Conservation (phyloP, 2,329 filamentous ascomycete species). For the Trichophyton rubrum region DNA sequence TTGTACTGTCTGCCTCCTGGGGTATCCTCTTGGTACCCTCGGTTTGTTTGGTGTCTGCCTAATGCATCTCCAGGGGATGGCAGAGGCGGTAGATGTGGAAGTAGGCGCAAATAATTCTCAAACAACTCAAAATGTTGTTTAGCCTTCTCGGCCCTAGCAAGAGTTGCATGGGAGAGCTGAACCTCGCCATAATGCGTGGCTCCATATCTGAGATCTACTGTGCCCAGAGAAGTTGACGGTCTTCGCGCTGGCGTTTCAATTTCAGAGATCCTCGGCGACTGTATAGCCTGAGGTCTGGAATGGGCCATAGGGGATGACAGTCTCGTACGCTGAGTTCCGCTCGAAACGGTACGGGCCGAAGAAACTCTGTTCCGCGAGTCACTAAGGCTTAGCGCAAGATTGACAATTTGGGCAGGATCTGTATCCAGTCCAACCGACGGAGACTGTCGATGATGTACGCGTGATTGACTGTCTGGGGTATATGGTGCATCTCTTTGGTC, state of each 20-base stretch:
- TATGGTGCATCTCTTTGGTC: not conserved
- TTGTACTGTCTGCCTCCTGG: conserved; percentile 61
- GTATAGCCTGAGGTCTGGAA: not conserved
- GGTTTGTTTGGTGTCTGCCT: conserved; percentile 15
- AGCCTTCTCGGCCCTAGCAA: conserved; percentile 71
- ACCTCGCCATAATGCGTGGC: not conserved
- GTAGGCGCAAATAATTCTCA: conserved; percentile 65
- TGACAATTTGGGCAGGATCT: conserved; percentile 81
- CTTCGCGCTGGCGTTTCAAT: not conserved
- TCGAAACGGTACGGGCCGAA: conserved; percentile 7
- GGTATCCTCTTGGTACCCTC: conserved; percentile 20
- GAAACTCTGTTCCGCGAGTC: conserved; percentile 45
- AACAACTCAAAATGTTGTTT: conserved; percentile 76
- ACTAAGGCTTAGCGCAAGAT: conserved; percentile 78
- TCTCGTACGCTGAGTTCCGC: conserved; percentile 2
- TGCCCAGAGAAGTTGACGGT: not conserved
- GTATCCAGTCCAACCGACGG: conserved; percentile 42
- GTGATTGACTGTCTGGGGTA: not conserved
- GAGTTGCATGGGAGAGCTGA: conserved; percentile 62
- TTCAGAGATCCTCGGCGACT: not conserved
- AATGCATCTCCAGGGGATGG: conserved; percentile 3
- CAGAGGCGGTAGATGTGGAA: conserved; percentile 68
- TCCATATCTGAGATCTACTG: not conserved
- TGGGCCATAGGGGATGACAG: conserved; percentile 1
- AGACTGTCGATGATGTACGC: not conserved